Evolutionary conservation across 345 rosid genomes (phyloP).

Genomic region (Camelina sativa): DNA sequence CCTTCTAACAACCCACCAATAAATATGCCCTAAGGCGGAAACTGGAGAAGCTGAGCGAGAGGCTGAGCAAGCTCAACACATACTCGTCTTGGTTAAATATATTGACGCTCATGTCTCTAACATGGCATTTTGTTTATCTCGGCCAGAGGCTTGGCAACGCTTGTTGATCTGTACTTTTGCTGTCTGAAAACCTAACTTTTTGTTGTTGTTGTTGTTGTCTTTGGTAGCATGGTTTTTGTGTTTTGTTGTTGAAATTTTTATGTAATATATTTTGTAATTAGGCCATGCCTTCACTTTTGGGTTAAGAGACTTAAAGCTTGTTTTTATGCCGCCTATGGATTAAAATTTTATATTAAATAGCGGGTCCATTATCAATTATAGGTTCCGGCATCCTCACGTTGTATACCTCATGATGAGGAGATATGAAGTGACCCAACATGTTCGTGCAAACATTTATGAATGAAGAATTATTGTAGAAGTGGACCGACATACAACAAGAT

Average conservation of each 20-base stretch:
- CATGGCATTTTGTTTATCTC: conserved; percentile 69
- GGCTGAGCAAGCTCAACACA: conserved; percentile 67
- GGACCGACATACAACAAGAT: neutral
- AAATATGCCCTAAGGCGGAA: no score
- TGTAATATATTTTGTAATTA: conserved; percentile 25
- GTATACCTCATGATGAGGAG: neutral
- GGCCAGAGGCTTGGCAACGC: conserved; percentile 50
- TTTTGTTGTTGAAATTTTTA: conserved; percentile 2
- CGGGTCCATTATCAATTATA: no score
- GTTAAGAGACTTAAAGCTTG: neutral
- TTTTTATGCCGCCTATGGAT: neutral
- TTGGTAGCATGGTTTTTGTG: neutral
- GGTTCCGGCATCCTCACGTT: neutral
- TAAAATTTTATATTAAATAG: neutral
- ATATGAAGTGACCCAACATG: neutral
- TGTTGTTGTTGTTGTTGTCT: neutral
- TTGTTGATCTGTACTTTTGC: conserved; percentile 36
- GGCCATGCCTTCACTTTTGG: neutral
- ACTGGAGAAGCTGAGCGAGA: conserved; percentile 50
- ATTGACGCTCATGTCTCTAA: conserved; percentile 60
- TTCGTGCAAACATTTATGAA: conserved; percentile 4
- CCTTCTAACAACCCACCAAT: no score
- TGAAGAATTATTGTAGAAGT: neutral
- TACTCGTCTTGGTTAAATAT: conserved; percentile 67
- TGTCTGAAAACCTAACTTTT: neutral